A percentile compares a stretch with the other conserved stretches of the same genome.
Evolutionary conservation across 2,329 filamentous ascomycete species (phyloP).

Genomic region (Chaetomiaceae sp.): DNA sequence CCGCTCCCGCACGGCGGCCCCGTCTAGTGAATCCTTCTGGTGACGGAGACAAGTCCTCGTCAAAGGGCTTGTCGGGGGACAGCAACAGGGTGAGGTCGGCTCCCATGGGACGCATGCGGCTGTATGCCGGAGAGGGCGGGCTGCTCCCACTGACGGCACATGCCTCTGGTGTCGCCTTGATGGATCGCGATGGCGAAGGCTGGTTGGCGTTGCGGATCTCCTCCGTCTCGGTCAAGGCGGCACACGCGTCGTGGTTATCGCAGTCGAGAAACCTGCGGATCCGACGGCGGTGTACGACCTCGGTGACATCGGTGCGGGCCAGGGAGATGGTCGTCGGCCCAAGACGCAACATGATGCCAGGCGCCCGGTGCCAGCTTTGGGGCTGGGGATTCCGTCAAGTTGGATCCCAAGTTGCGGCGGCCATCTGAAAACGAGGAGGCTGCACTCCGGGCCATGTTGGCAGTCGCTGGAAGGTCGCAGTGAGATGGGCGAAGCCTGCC

Average conservation of each 20-base stretch:
- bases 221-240: not conserved
- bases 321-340: conserved; percentile 37
- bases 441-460: too few relatives aligned
- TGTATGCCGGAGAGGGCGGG: not conserved
- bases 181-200: not conserved
- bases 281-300: conserved; percentile 33
- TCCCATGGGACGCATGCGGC: not conserved
- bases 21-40: not conserved
- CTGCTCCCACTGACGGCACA: not conserved
- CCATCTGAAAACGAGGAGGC: too few relatives aligned
- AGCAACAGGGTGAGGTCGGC: not conserved
- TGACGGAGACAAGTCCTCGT: not conserved
- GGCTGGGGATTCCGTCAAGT: too few relatives aligned
- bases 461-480: too few relatives aligned
- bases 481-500: too few relatives aligned
- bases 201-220: not conserved
- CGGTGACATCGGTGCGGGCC: conserved; percentile 40
- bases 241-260: conserved; percentile 18
- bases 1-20: not conserved
- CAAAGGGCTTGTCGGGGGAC: not conserved
- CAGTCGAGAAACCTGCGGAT: conserved; percentile 30
- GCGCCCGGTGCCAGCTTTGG: not conserved
- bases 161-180: not conserved
- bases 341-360: conserved; percentile 39
- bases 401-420: too few relatives aligned